phyloP scores from a whole-genome alignment of 371 early-diverging fungal genomes.

The Mortierella sp. region DNA sequence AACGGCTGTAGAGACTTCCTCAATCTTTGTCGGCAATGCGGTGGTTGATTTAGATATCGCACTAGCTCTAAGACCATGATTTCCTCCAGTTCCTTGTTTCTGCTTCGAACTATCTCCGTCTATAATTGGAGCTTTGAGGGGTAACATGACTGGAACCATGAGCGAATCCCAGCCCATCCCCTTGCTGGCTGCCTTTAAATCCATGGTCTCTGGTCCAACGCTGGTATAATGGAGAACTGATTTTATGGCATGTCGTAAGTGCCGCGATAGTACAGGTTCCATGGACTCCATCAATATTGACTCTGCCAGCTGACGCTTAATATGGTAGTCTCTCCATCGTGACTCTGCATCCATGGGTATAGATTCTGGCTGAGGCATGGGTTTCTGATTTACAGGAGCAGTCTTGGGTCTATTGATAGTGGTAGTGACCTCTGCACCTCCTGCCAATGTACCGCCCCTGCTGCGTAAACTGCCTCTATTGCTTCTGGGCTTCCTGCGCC shows the following conservation, averaged over 20 bases:
- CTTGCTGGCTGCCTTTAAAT: constrained; percentile 34
- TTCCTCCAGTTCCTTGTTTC: not conserved
- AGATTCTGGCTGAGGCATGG: constrained; percentile 1
- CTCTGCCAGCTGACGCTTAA: constrained; percentile 54
- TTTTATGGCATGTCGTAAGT: constrained; percentile 62
- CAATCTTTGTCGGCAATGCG: not conserved
- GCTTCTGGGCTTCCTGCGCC: constrained; percentile 7
- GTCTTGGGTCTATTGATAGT: not conserved
- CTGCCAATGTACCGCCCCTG: not conserved
- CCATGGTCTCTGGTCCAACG: constrained; percentile 60
- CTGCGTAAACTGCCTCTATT: constrained; percentile 24
- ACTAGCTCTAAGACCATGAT: not conserved
- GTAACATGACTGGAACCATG: constrained; percentile 27
- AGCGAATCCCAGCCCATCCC: constrained; percentile 35
- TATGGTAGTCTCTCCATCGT: constrained; percentile 55
- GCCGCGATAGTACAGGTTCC: constrained; percentile 60
- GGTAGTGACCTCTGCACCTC: not conserved
- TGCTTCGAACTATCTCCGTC: not conserved
- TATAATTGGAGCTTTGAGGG: not conserved
- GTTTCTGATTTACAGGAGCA: not conserved
- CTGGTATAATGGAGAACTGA: constrained; percentile 59
- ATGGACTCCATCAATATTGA: constrained; percentile 50
- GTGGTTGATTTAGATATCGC: not conserved
- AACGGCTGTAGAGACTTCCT: not conserved
- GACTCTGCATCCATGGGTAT: constrained; percentile 54